Conservation (phyloP, 371 early-diverging fungal genomes). For the Apophysomyces variabilis region DNA sequence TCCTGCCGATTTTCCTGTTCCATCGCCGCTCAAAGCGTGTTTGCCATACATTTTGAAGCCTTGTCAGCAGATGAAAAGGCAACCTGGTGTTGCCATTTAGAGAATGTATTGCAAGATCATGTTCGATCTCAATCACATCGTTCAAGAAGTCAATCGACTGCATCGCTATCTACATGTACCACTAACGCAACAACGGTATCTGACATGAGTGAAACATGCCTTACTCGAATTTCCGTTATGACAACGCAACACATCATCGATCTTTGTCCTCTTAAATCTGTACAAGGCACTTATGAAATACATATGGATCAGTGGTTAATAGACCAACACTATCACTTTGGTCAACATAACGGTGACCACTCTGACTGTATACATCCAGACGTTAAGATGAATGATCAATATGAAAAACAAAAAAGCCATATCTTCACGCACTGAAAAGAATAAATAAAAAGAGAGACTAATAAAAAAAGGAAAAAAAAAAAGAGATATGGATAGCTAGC, state of each 20-base stretch:
- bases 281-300: background rate
- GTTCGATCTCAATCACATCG: background rate
- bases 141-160: background rate
- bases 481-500: too few species aligned
- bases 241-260: background rate
- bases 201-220: background rate
- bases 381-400: too few species aligned
- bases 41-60: slow-evolving; percentile 33
- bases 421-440: too few species aligned
- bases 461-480: too few species aligned
- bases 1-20: slow-evolving; percentile 36
- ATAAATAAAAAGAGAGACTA: too few species aligned
- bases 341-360: background rate
- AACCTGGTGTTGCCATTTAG: slow-evolving; percentile 35
- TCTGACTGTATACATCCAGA: too few species aligned
- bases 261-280: background rate
- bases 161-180: background rate
- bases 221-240: background rate
- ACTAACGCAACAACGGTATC: background rate
- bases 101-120: slow-evolving; percentile 20
- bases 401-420: too few species aligned
- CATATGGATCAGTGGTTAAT: background rate
- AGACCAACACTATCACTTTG: background rate
- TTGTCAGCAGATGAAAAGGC: slow-evolving; percentile 31
- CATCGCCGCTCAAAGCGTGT: slow-evolving; percentile 29